Conservation (phyloP, 768 basidiomycete species). For the Hebeloma cylindrosporum region DNA sequence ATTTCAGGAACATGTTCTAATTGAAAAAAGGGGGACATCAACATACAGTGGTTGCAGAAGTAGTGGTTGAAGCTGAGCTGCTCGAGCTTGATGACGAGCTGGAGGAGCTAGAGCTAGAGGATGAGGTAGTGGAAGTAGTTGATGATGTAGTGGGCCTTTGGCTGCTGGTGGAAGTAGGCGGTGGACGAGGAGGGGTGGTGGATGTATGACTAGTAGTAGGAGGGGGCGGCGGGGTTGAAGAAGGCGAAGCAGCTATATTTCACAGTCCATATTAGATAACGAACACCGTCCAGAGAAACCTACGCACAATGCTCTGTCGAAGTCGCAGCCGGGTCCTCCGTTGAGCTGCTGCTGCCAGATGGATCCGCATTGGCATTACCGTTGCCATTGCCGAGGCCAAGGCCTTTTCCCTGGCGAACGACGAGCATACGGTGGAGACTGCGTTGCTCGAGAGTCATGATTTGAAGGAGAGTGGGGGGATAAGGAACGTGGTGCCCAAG, state of each 20-base stretch:
- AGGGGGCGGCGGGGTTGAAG: slow-evolving; percentile 6
- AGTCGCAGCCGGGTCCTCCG: neutral
- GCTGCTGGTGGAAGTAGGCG: no score
- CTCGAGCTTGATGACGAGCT: slow-evolving; percentile 12
- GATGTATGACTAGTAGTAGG: slow-evolving; percentile 14
- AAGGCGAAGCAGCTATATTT: neutral
- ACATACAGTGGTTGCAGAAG: neutral
- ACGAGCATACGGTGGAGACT: slow-evolving; percentile 25
- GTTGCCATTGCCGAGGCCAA: neutral
- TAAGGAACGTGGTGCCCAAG: slow-evolving; percentile 24
- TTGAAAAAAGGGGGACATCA: neutral
- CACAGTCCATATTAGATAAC: neutral
- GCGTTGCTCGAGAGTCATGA: neutral
- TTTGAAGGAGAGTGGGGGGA: slow-evolving; percentile 21
- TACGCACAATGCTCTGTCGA: neutral
- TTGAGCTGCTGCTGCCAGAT: neutral
- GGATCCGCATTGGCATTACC: neutral
- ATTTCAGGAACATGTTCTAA: neutral
- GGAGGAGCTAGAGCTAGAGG: slow-evolving; percentile 9
- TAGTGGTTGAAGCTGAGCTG: neutral
- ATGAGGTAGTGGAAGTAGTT: slow-evolving; percentile 11
- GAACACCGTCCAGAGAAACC: neutral
- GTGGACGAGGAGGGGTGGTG: slow-evolving; percentile 12
- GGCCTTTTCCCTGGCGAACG: slow-evolving; percentile 24
- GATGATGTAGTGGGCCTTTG: slow-evolving; percentile 16